A percentile compares a stretch with the other conserved stretches of the same genome.
These are phyloP conservation scores for Golubevia sp. DNA, from an alignment of 1,284 basidiomycete species.

Conservation along the genomic window DNA sequence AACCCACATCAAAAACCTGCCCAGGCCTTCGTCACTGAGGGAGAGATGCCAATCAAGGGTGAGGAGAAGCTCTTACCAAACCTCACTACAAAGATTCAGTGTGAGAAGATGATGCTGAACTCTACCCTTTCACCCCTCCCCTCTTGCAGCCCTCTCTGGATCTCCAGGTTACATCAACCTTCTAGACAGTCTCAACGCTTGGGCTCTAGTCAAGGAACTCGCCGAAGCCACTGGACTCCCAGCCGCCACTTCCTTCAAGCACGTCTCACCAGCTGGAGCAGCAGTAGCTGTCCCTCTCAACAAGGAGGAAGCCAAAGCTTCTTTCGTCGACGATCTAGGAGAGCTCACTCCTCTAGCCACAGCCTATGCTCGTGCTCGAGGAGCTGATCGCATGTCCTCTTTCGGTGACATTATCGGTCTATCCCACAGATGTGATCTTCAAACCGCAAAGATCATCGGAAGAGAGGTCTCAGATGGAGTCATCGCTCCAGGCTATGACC, in stretches of 20 bases:
- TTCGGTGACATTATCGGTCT: conserved; percentile 99
- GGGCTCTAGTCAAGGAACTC: conserved; percentile 92
- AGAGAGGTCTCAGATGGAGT: conserved; percentile 98
- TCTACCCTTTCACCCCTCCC: background rate
- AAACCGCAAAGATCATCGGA: conserved; percentile 94
- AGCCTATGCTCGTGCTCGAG: conserved; percentile 94
- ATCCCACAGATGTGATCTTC: conserved; percentile 86
- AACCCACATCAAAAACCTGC: conserved; percentile 99
- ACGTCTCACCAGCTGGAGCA: conserved; percentile 96
- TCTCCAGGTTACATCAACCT: conserved; percentile 99
- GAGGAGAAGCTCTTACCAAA: conserved; percentile 35
- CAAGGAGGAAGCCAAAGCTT: conserved; percentile 88
- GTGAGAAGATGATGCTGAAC: background rate
- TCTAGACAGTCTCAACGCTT: conserved; percentile 97
- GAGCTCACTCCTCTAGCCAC: conserved; percentile 84
- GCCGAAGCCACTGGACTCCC: conserved; percentile 79
- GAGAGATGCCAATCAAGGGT: conserved; percentile 93
- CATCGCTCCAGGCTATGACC: conserved; percentile 89
- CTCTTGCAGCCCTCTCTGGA: conserved; percentile 77
- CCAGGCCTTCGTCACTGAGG: conserved; percentile 89
- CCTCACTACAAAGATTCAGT: no score
- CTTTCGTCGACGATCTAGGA: conserved; percentile 93
- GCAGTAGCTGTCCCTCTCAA: conserved; percentile 73
- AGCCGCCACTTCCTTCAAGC: conserved; percentile 98
- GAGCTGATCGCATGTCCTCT: conserved; percentile 98